Evolutionary conservation across 2,329 filamentous ascomycete genomes (phyloP).

Genomic region (Phoma sp.): DNA sequence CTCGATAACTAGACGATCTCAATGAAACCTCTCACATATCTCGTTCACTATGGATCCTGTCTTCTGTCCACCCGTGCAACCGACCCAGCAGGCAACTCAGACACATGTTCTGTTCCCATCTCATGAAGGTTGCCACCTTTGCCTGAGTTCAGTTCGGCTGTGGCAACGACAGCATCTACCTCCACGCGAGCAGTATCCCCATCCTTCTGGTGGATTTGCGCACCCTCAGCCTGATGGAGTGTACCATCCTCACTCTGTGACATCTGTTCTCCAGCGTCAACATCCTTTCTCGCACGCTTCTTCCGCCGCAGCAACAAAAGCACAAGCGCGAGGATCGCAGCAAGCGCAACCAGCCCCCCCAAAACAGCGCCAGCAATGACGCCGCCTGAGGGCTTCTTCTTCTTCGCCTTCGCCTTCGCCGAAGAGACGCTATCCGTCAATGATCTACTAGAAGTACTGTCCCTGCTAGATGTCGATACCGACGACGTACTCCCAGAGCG

Average conservation of each 20-base stretch:
- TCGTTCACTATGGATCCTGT: background rate
- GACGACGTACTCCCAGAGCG: background rate
- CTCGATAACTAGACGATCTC: background rate
- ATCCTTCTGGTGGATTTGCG: background rate
- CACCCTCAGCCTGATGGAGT: background rate
- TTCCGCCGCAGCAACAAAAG: background rate
- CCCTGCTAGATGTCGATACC: background rate
- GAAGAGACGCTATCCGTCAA: background rate
- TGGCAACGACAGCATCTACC: background rate
- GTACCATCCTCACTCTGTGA: background rate
- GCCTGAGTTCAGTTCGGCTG: background rate
- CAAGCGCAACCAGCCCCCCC: conserved; percentile 3
- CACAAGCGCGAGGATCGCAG: background rate
- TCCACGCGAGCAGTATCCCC: background rate
- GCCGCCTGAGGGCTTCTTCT: background rate
- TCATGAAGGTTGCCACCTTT: background rate
- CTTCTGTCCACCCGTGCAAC: background rate
- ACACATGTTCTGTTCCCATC: background rate
- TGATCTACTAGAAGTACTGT: background rate
- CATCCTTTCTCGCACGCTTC: background rate
- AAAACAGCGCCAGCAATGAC: conserved; percentile 10
- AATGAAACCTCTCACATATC: background rate
- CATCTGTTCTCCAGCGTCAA: background rate
- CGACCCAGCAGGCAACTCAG: background rate
- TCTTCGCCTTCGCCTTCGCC: conserved; percentile 4